Base-by-base conservation (phyloP, 2,329 filamentous ascomycete genomes). In the Nigrospora oryzae region DNA sequence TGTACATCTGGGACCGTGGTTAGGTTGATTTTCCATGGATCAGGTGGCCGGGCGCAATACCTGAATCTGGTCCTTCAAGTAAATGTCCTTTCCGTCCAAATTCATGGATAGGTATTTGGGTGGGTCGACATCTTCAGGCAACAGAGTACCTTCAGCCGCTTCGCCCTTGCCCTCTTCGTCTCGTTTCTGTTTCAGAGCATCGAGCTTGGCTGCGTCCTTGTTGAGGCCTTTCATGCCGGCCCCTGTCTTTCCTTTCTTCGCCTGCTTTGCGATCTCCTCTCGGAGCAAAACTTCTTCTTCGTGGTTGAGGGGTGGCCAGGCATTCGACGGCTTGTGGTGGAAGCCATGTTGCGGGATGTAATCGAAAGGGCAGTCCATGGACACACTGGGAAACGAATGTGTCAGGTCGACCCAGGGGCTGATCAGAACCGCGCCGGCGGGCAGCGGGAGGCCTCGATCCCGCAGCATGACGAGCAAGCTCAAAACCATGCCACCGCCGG, bases 361-460 rank as follows among this genome's bases (percentile, higher is more conserved):
- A 60, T 98, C 93, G 42, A 88, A 65, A 1, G 79, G 77, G 41
- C 79, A 81, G 36, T 89, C 79, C 5, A 73, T 77, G 2, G 79
- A 76, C n/a, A 95, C 77, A 52, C 90, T 96, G 0, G 93, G 93
- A 51, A 97, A 97, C 0, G 90, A 96, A 61, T 97, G 91, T 0
- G 89, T 95, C 43, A 97, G 68, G 61, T 98, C 93, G 10, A 91
- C 89, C 93, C 93, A 98, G 1, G 93, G 93, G 41, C 89, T 95
- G 42, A 97, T 86, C 36, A 97, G 71, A 38, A 97, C 83, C 5
- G 86, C 90, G 2, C 93, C 93, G 2, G 93, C 90, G 1, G 93
- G 93, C 23, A 96, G 64, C 6, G 91, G 86, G 13, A 95, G 70
- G 0, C 83, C 84, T 59, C 86, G 84, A 58, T 97, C 90, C 50